Conservation (phyloP, 257 asterid species). For the Coffea canephora region DNA sequence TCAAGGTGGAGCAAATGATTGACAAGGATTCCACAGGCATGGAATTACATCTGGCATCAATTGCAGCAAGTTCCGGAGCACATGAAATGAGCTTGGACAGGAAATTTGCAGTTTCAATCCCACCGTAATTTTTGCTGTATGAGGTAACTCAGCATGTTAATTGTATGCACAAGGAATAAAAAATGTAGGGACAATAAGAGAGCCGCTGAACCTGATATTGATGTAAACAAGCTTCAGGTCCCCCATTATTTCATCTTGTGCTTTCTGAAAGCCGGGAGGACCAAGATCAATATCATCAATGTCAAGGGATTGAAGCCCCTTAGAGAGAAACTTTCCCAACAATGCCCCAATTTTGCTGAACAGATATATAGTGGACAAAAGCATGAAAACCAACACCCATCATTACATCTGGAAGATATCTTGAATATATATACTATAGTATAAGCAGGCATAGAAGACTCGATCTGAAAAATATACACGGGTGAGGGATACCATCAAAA, state of each 20-base stretch:
- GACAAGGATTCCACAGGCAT: constrained; percentile 73
- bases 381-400: neutral
- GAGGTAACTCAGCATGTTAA: constrained; percentile 22
- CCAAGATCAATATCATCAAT: constrained; percentile 76
- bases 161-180: constrained; percentile 8
- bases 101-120: constrained; percentile 72
- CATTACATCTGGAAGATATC: neutral
- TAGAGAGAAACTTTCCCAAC: constrained; percentile 58
- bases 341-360: constrained; percentile 67
- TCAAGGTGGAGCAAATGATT: constrained; percentile 47
- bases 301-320: constrained; percentile 60
- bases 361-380: constrained; percentile 15
- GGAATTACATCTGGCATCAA: constrained; percentile 66
- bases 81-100: constrained; percentile 53
- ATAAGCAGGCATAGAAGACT: neutral
- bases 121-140: constrained; percentile 79
- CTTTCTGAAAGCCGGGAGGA: constrained; percentile 59
- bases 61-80: constrained; percentile 48
- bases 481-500: neutral
- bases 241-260: constrained; percentile 40
- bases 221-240: constrained; percentile 52
- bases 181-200: neutral
- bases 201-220: constrained; percentile 61
- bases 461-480: neutral
- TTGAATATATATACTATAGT: neutral